Conservation (phyloP, 176 grass and related monocot genomes). For the Phragmites australis region DNA sequence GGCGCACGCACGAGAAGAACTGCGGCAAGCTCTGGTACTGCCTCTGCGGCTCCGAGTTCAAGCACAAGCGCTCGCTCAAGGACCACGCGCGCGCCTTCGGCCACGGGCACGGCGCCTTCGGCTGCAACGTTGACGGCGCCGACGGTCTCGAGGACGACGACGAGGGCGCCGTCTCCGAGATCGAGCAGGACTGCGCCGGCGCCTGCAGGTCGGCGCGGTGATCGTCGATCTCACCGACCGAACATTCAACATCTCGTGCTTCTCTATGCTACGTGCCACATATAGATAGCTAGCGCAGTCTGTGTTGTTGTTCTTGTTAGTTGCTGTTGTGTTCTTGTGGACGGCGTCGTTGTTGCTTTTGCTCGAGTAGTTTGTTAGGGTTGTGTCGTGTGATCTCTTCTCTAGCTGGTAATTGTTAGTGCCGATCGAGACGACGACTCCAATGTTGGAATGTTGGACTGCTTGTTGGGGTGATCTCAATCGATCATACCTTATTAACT, state of each 20-base stretch:
- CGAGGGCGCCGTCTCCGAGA: constrained; percentile 76
- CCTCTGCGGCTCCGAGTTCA: constrained; percentile 97
- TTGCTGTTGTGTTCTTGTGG: not conserved
- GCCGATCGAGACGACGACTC: not conserved
- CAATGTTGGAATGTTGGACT: not conserved
- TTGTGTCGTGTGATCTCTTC: not conserved
- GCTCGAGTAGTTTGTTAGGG: constrained; percentile 22
- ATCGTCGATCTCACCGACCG: not conserved
- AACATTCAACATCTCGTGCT: not conserved
- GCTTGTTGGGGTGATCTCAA: constrained; percentile 20
- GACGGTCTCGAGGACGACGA: constrained; percentile 67
- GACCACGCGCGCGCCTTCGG: constrained; percentile 92
- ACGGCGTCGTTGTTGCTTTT: constrained; percentile 13
- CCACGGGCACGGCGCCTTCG: constrained; percentile 76
- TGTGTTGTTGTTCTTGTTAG: not conserved
- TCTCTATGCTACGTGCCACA: not conserved
- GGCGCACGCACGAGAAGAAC: constrained; percentile 99
- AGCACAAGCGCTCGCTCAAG: constrained; percentile 99
- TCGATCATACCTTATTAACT: constrained; percentile 25
- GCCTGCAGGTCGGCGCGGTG: constrained; percentile 31
- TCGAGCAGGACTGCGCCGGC: constrained; percentile 58
- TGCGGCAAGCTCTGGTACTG: constrained; percentile 99
- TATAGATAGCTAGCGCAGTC: not conserved
- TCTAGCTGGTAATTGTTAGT: not conserved
- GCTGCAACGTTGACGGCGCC: constrained; percentile 40